Percentiles rank a stretch among this genome's conserved stretches.
Evolutionary conservation across 306 rosid species (phyloP).

Genomic region (Potentilla sterilis): DNA sequence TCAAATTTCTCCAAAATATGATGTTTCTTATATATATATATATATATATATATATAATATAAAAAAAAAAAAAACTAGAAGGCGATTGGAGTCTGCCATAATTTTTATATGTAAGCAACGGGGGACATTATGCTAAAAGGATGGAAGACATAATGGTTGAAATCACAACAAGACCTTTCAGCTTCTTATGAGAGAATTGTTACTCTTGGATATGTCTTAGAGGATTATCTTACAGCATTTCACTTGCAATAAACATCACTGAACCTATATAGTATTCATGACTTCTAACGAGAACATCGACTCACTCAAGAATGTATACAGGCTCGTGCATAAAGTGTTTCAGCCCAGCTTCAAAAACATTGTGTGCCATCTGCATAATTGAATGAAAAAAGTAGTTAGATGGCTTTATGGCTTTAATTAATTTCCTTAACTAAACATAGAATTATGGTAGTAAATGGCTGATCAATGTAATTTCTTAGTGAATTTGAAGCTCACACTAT

Average conservation of each 20-base stretch:
- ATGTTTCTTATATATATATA: not conserved
- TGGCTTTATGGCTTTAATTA: not conserved
- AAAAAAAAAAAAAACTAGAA: too few species aligned
- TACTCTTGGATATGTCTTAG: not conserved
- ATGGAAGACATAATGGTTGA: not conserved
- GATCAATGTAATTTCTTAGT: not conserved
- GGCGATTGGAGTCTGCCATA: not conserved
- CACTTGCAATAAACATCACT: conserved; percentile 22
- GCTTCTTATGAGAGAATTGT: not conserved
- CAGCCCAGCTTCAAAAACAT: conserved; percentile 90
- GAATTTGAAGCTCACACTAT: not conserved
- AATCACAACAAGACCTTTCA: not conserved
- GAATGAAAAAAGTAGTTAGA: conserved; percentile 13
- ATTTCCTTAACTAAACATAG: not conserved
- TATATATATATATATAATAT: not conserved
- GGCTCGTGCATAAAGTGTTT: conserved; percentile 90
- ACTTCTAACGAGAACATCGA: conserved; percentile 31
- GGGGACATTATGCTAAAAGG: not conserved
- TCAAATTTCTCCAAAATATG: not conserved
- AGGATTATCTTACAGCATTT: conserved; percentile 7
- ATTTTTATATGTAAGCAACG: not conserved
- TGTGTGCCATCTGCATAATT: conserved; percentile 85
- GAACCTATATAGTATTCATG: conserved; percentile 10
- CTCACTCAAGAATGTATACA: conserved; percentile 94
- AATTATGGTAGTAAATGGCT: not conserved